Base-by-base conservation (phyloP, 192 early-diverging fungal genomes). In the Endogone sp. region DNA sequence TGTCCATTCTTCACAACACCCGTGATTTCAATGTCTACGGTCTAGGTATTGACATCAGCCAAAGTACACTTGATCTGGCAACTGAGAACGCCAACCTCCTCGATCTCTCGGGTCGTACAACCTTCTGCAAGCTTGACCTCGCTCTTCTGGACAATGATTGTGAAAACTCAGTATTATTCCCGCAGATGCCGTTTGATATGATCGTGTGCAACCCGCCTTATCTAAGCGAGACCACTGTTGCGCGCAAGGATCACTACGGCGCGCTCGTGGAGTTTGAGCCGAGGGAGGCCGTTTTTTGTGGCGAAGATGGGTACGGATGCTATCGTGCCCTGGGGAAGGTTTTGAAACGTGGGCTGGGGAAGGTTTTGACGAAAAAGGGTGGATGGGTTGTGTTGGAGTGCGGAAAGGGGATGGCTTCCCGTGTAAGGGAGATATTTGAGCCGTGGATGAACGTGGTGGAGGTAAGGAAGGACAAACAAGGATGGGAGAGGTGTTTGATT, bases 131-230 rank as follows among this genome's bases (percentile, higher is more conserved):
- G 2, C 72, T 81, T 31, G 83, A 82, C 16, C 76, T 91, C 69
- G 73, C 80, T 13, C 54, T 71, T 2, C 74, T 89, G 26, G 69
- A 71, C 4, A 70, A 71, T 3, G 57, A 63, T 0, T 16, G 16
- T 16, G 37, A 49, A 49, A 49, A 49, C 16, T 49, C 37, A 49
- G 1, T 16, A 16, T 16, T 49, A 16, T 11, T 49, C 6, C 37
- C 37, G 9, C 29, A 69, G 10, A 60, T 68, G 0, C 76, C 84
- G 0, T 86, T 85, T 30, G 87, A 93, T 72, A 59, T 88, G 29
- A 74, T 93, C 4, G 80, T 88, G 1, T 91, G 90, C 66, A 93
- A 93, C 59, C 91, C 91, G 24, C 91, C 91, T 0, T 93, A 93
- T 60, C 72, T 92, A 25, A 76, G 85, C 23, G 29, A 63, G 3